phyloP scores from a whole-genome alignment of 306 rosid genomes.

The Casuarina equisetifolia region DNA sequence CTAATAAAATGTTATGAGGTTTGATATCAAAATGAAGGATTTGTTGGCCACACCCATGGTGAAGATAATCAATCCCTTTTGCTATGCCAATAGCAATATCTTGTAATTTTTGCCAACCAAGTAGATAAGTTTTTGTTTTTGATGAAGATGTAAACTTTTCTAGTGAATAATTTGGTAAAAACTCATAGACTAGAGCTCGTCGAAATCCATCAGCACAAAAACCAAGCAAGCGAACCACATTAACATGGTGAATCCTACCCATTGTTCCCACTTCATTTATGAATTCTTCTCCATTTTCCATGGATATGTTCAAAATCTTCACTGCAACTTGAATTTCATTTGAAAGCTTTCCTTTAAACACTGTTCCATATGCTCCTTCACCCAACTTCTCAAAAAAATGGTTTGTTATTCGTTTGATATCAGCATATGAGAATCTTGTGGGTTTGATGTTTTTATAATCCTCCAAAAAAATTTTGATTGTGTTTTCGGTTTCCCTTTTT shows the following conservation, averaged over 20 bases:
- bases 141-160: slow-evolving; percentile 9
- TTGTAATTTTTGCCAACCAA: slow-evolving; percentile 13
- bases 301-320: background rate
- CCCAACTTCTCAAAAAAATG: background rate
- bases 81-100: slow-evolving; percentile 35
- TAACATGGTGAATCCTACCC: slow-evolving; percentile 15
- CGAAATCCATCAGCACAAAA: slow-evolving; percentile 4
- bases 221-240: slow-evolving; percentile 18
- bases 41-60: slow-evolving; percentile 32
- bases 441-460: slow-evolving; percentile 12
- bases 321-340: background rate
- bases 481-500: background rate
- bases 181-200: slow-evolving; percentile 6
- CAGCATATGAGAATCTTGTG: slow-evolving; percentile 18
- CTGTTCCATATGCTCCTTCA: slow-evolving; percentile 1
- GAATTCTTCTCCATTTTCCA: slow-evolving; percentile 6
- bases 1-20: slow-evolving; percentile 26
- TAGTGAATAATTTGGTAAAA: slow-evolving; percentile 17
- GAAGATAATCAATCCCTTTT: slow-evolving; percentile 32
- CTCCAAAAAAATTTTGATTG: background rate
- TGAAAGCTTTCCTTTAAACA: background rate
- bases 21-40: slow-evolving; percentile 39
- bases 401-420: slow-evolving; percentile 14
- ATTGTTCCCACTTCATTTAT: slow-evolving; percentile 13
- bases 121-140: background rate